Base-by-base conservation (phyloP, 2,329 filamentous ascomycete species). In the Cladosporium sp. region DNA sequence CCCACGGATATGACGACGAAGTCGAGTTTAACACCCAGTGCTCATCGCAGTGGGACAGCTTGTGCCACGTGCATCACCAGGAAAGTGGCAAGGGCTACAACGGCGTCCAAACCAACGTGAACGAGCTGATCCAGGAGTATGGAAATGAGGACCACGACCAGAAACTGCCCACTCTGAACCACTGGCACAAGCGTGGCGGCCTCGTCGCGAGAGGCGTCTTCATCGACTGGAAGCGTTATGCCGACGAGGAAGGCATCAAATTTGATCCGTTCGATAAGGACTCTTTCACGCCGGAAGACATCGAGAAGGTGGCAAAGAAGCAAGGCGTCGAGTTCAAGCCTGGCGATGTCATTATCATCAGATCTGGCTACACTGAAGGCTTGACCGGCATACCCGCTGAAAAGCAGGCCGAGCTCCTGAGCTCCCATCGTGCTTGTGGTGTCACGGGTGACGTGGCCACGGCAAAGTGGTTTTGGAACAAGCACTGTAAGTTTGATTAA, bases 201-300 rank as follows among this genome's bases (percentile, higher is more conserved):
- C 70, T 87, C 11, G 84, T 84, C 4, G 84, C 80, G 0, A 79
- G 86, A 2, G 86, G 84, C 5, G 82, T 88, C 0, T 76, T 89
- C 23, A 78, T 88, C 60, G 86, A 88, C 72, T 87, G 83, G 63
- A 80, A 79, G 59, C 69, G 76, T 11, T 91, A 88, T 83, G 87
- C 88, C 1, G 80, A 80, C 21, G 77, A 78, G 44, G 81, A 87
- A 55, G 83, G 82, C 37, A 84, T 89, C 62, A 71, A 80, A 57
- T 86, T 86, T 44, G 82, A 89, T 66, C 78, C 86, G 1, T 81
- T 84, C 68, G 86, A 85, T 18, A 64, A 67, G 35, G 69, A 77
- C 65, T 67, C 70, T 40, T 85, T 88, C 59, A 76, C 82, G 0
- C 71, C 83, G 1, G 72, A 74, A 0, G 74, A 77, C 1, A 75